These are phyloP conservation scores for Pulveroboletus ravenelii DNA, from an alignment of 768 basidiomycete species.

Conservation along the genomic window DNA sequence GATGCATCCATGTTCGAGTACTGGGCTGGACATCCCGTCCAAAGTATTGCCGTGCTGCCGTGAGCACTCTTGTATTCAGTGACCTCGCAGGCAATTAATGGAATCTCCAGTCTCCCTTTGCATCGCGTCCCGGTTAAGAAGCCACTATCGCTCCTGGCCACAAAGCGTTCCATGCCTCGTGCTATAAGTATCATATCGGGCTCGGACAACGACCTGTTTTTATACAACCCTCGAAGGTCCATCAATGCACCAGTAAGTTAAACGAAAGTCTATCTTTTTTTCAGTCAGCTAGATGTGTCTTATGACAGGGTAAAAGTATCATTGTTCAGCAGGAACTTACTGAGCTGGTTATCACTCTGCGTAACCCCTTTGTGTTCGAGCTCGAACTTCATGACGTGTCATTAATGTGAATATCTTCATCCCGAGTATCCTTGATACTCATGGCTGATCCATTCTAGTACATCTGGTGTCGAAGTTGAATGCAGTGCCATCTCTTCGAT, in stretches of 20 bases:
- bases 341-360: constrained; percentile 79
- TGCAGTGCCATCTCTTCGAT: constrained; percentile 55
- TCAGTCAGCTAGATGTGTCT: constrained; percentile 1
- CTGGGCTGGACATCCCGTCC: constrained; percentile 79
- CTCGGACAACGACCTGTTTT: constrained; percentile 71
- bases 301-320: constrained; percentile 48
- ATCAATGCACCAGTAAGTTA: constrained; percentile 50
- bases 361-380: constrained; percentile 91
- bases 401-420: constrained; percentile 54
- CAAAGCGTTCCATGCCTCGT: constrained; percentile 34
- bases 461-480: constrained; percentile 74
- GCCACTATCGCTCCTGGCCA: constrained; percentile 49
- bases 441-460: constrained; percentile 43
- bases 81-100: not conserved
- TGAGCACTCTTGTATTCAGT: constrained; percentile 35
- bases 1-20: constrained; percentile 68
- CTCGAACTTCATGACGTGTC: constrained; percentile 79
- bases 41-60: constrained; percentile 77
- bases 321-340: constrained; percentile 80
- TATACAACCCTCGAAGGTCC: constrained; percentile 84
- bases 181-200: constrained; percentile 47
- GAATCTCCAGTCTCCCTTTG: constrained; percentile 53
- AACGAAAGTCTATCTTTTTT: not conserved
- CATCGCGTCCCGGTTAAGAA: constrained; percentile 74
- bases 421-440: not conserved